phyloP scores from a whole-genome alignment of 2,329 filamentous ascomycete genomes.

The Xylaria sp. region DNA sequence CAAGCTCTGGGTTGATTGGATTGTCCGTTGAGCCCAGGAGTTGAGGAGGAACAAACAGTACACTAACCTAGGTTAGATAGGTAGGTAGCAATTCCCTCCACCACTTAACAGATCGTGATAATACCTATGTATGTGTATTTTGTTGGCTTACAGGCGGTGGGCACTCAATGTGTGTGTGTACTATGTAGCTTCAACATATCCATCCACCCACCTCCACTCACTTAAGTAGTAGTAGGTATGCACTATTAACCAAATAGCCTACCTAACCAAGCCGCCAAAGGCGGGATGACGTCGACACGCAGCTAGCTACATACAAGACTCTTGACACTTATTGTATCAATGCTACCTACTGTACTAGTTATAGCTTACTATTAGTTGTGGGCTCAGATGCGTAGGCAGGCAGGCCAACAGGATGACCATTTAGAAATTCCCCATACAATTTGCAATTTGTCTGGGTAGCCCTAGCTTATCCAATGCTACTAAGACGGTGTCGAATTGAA shows the following conservation, averaged over 20 bases:
- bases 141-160: too few relatives aligned
- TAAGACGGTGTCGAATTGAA: not conserved
- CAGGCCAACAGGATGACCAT: not conserved
- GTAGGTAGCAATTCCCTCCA: not conserved
- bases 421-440: not conserved
- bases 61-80: not conserved
- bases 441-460: not conserved
- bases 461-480: not conserved
- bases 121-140: too few relatives aligned
- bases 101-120: too few relatives aligned
- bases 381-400: too few relatives aligned
- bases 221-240: too few relatives aligned
- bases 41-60: too few relatives aligned
- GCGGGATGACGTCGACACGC: slow-evolving; percentile 21
- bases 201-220: too few relatives aligned
- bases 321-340: not conserved
- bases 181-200: too few relatives aligned
- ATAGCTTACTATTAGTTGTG: not conserved
- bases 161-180: too few relatives aligned
- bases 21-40: too few relatives aligned
- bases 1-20: not conserved
- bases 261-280: not conserved
- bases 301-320: not conserved
- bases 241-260: not conserved
- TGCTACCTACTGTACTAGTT: not conserved